These are phyloP conservation scores for Xylogone sp. DNA, from an alignment of 2,329 filamentous ascomycete genomes.

Conservation along the genomic window DNA sequence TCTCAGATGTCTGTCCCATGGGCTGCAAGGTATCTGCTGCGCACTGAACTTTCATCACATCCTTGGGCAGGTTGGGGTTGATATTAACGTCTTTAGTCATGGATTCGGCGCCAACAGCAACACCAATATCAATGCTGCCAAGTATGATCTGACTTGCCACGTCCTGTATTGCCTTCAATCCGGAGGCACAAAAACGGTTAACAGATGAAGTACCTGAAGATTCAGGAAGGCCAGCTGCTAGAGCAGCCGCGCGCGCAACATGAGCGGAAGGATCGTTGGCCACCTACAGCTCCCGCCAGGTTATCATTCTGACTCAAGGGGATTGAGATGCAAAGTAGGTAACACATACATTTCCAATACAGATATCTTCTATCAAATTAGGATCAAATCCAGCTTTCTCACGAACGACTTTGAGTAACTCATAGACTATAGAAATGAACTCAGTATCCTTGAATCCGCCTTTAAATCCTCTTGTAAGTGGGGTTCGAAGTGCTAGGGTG, in stretches of 20 bases:
- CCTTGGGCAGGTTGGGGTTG: slow-evolving; percentile 66
- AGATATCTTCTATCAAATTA: slow-evolving; percentile 78
- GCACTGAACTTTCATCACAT: slow-evolving; percentile 69
- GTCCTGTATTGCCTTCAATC: slow-evolving; percentile 84
- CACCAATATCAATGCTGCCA: slow-evolving; percentile 89
- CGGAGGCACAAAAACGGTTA: slow-evolving; percentile 89
- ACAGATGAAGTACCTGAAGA: slow-evolving; percentile 73
- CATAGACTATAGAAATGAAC: slow-evolving; percentile 76
- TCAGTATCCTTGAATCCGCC: slow-evolving; percentile 91
- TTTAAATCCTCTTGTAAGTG: slow-evolving; percentile 85
- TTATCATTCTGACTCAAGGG: background rate
- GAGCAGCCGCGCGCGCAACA: slow-evolving; percentile 79
- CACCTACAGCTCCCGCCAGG: slow-evolving; percentile 46
- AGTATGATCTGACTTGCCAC: slow-evolving; percentile 84
- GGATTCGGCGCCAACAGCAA: slow-evolving; percentile 89
- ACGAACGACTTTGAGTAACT: slow-evolving; percentile 74
- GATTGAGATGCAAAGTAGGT: slow-evolving; percentile 63
- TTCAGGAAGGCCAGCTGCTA: slow-evolving; percentile 85
- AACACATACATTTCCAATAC: slow-evolving; percentile 76
- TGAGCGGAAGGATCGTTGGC: slow-evolving; percentile 80
- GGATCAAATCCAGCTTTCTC: slow-evolving; percentile 83
- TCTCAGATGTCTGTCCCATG: slow-evolving; percentile 86
- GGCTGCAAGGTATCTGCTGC: slow-evolving; percentile 92
- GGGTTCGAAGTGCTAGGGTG: slow-evolving; percentile 80
- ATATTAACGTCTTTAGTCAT: slow-evolving; percentile 79